Base-by-base conservation (phyloP, 805 yeast species). In the Millerago galiae region DNA sequence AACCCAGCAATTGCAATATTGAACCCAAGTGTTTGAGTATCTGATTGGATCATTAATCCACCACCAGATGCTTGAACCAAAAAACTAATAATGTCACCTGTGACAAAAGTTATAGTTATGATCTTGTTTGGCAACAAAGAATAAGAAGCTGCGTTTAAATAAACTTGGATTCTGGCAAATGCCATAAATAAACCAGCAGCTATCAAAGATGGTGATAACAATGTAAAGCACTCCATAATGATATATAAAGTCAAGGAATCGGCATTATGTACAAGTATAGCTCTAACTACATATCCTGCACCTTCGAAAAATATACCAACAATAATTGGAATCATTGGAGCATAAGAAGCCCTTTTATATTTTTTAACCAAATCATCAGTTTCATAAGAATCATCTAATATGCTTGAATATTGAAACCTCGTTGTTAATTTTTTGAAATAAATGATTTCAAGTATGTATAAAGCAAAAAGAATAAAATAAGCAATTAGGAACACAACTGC, bases 81-180 rank as follows among this genome's bases (percentile, higher is more conserved):
- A 31, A 35, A 41, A 26, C 43, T 41, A 4, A 17, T 10, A 25
- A 41, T 26, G 21, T 41, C 43, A 35, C 39, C 39, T 16, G 32
- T 25, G 15, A 41, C 35, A 26, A 41, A 41, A 15, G 31, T 25
- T 8, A 31, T 12, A 4, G 43, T 35, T 16, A 41, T n/a, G 9
- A 35, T 18, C 7, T 25, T 29, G 4, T 17, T 9, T 14, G 39
- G 39, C 10, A 41, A 31, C 10, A 35, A 13, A 17, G 35, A 34
- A 15, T 18, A 24, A 5, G 25, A 14, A 6, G 35, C 27, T 11
- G 43, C 43, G 13, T 31, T 25, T 11, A 35, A 18, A 12, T 24
- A 35, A 6, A 16, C 25, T n/a, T 25, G 14, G n/a, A 35, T 33
- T 35, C 39, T 41, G 11, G 13, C 17, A 30, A 35, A 41, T 11